phyloP scores from a whole-genome alignment of 2,329 filamentous ascomycete species.

The Lachnellula hyalina region DNA sequence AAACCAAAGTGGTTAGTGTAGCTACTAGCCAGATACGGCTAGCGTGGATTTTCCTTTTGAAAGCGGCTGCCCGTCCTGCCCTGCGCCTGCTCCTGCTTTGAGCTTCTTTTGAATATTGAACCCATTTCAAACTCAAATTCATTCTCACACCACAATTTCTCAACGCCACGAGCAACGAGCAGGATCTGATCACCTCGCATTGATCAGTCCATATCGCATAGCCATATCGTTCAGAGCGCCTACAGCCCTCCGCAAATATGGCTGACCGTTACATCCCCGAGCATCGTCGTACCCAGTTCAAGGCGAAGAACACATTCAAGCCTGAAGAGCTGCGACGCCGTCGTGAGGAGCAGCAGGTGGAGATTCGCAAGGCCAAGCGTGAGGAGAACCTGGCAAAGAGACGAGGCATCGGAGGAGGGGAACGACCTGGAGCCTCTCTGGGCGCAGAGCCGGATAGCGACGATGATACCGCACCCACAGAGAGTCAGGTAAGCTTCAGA shows the following conservation, averaged over 20 bases:
- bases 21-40: too few relatives aligned
- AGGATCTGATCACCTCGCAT: conserved; percentile 12
- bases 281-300: conserved; percentile 98
- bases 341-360: conserved; percentile 97
- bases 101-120: conserved; percentile 13
- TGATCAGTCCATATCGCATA: conserved; percentile 8
- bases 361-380: conserved; percentile 97
- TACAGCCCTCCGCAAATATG: conserved; percentile 49
- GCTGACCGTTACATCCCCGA: conserved; percentile 99
- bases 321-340: conserved; percentile 96
- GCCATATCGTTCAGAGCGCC: conserved; percentile 8
- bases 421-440: conserved; percentile 73
- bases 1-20: not conserved
- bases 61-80: not conserved
- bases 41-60: conserved; percentile 10
- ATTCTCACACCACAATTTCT: not conserved
- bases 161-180: conserved; percentile 4
- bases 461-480: conserved; percentile 90
- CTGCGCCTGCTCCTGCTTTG: conserved; percentile 1
- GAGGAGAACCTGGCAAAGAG: conserved; percentile 99
- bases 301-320: conserved; percentile 99
- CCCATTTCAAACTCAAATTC: conserved; percentile 14
- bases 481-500: conserved; percentile 75
- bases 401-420: conserved; percentile 76
- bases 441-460: conserved; percentile 93